Conservation (phyloP, 2,329 filamentous ascomycete species). For the Macroventuria anomochaeta region DNA sequence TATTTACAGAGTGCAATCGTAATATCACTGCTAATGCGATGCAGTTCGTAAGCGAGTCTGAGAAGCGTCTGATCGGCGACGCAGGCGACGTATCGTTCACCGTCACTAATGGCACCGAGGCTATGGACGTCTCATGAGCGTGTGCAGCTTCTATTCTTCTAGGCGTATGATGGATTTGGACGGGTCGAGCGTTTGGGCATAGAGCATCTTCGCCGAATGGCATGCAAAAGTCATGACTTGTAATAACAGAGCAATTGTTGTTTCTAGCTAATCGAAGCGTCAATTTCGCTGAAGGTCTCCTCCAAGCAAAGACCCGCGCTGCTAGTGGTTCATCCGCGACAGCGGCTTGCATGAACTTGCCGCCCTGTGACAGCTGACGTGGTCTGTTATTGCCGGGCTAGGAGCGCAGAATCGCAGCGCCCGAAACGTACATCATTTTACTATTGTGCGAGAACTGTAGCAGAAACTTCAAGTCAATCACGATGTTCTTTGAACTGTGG, state of each 20-base stretch:
- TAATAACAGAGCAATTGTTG: slow-evolving; percentile 5
- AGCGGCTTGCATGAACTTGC: slow-evolving; percentile 3
- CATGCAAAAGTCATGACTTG: slow-evolving; percentile 17
- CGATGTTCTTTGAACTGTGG: background rate
- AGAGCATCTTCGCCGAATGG: slow-evolving; percentile 10
- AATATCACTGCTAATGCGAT: slow-evolving; percentile 23
- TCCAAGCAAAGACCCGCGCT: background rate
- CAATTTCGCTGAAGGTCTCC: background rate
- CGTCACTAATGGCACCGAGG: slow-evolving; percentile 62
- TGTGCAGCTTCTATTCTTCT: slow-evolving; percentile 8
- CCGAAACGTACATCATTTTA: background rate
- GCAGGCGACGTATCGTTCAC: slow-evolving; percentile 78
- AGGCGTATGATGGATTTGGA: slow-evolving; percentile 33
- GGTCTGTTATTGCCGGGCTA: background rate
- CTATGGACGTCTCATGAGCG: slow-evolving; percentile 69
- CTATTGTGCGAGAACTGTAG: background rate
- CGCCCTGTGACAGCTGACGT: slow-evolving; percentile 4
- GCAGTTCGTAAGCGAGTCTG: slow-evolving; percentile 81
- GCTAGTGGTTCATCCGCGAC: background rate
- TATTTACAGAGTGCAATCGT: background rate
- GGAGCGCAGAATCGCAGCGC: background rate
- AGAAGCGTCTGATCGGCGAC: slow-evolving; percentile 91
- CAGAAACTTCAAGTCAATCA: too few relatives aligned
- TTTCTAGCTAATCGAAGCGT: background rate
- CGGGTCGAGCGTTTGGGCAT: slow-evolving; percentile 31